A percentile compares a stretch with the other conserved stretches of the same genome.
Evolutionary conservation across 2,329 filamentous ascomycete genomes (phyloP).

Genomic region (Aureobasidium sp.): DNA sequence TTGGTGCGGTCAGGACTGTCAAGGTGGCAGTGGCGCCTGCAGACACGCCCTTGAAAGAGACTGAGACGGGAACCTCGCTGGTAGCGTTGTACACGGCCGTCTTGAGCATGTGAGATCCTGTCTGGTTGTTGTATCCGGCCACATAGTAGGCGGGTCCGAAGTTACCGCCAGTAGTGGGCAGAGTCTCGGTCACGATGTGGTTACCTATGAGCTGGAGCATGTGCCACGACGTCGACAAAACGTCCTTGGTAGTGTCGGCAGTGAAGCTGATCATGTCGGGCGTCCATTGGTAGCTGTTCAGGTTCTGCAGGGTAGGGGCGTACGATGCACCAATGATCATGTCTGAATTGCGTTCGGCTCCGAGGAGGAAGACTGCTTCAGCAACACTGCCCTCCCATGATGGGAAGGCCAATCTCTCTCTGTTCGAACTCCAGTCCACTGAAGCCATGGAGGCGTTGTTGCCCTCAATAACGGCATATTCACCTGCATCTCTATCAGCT

Average conservation of each 20-base stretch:
- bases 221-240: conserved; percentile 18
- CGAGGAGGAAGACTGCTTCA: conserved; percentile 55
- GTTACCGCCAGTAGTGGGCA: conserved; percentile 26
- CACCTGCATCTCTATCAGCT: conserved; percentile 24
- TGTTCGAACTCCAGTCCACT: conserved; percentile 25
- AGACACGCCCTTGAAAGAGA: conserved; percentile 27
- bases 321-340: conserved; percentile 45
- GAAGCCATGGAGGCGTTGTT: conserved; percentile 35
- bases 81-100: conserved; percentile 40
- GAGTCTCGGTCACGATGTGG: conserved; percentile 29
- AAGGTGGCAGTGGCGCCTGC: conserved; percentile 27
- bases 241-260: conserved; percentile 26
- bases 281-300: conserved; percentile 17
- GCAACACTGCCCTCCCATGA: conserved; percentile 47
- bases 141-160: conserved; percentile 36
- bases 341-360: conserved; percentile 52
- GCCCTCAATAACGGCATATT: conserved; percentile 41
- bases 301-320: conserved; percentile 18
- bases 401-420: conserved; percentile 14
- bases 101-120: conserved; percentile 31
- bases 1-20: conserved; percentile 32
- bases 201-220: conserved; percentile 30
- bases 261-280: conserved; percentile 31
- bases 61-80: conserved; percentile 25
- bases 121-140: conserved; percentile 30